These are phyloP conservation scores for Alternaria hordeiaustralica DNA, from an alignment of 2,329 filamentous ascomycete genomes.

Conservation along the genomic window DNA sequence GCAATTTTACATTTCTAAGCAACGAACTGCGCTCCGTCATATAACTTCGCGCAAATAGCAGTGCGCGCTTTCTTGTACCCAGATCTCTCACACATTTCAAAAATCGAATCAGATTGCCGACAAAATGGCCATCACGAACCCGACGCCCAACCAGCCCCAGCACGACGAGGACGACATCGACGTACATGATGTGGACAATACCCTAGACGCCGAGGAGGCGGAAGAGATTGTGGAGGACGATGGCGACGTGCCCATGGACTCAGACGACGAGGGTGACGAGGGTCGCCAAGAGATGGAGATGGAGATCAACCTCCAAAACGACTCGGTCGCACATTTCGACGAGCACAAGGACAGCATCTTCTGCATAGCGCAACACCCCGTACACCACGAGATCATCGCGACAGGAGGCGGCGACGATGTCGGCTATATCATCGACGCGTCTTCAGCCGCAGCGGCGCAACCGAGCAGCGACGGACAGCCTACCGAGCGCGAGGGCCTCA, in stretches of 20 bases:
- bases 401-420: conserved; percentile 88
- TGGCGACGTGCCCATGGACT: conserved; percentile 81
- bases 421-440: conserved; percentile 84
- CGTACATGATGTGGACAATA: conserved; percentile 70
- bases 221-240: conserved; percentile 75
- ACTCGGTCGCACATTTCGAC: conserved; percentile 93
- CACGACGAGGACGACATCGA: conserved; percentile 40
- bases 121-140: conserved; percentile 35
- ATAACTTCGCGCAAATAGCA: conserved; percentile 13
- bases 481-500: conserved; percentile 64
- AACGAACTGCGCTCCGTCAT: conserved; percentile 15
- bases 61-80: not conserved
- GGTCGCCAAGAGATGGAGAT: conserved; percentile 62
- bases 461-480: conserved; percentile 63
- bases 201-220: conserved; percentile 78
- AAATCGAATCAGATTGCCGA: not conserved
- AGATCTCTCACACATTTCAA: not conserved
- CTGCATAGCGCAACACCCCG: conserved; percentile 90
- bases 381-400: conserved; percentile 76
- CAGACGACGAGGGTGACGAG: conserved; percentile 64
- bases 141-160: conserved; percentile 29
- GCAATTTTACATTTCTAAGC: conserved; percentile 44
- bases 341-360: conserved; percentile 89
- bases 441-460: conserved; percentile 67
- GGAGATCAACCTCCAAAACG: conserved; percentile 85